Evolutionary conservation across 805 yeast genomes (phyloP).

Genomic region (Candida adriatica): DNA sequence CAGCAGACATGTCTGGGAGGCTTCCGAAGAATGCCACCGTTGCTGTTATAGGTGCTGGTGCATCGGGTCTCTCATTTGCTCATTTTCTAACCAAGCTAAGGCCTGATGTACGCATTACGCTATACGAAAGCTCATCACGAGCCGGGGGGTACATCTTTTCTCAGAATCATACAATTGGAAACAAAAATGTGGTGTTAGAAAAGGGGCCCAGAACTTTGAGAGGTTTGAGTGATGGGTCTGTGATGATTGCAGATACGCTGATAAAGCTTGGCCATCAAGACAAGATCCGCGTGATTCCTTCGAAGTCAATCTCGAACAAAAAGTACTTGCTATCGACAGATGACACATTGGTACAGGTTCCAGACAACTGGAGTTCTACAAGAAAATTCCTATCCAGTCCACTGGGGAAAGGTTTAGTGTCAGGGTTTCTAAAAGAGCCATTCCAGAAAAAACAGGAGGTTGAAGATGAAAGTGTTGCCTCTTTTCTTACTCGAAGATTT

Average conservation of each 20-base stretch:
- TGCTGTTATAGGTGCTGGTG: constrained; percentile 82
- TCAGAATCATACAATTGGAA: constrained; percentile 28
- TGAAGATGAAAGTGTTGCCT: constrained; percentile 65
- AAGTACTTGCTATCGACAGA: constrained; percentile 51
- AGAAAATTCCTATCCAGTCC: constrained; percentile 33
- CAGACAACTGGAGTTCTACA: constrained; percentile 34
- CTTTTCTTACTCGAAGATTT: constrained; percentile 63
- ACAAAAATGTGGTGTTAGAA: constrained; percentile 41
- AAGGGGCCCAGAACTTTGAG: constrained; percentile 90
- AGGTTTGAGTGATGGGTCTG: constrained; percentile 74
- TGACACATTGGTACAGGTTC: constrained; percentile 45
- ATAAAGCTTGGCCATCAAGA: constrained; percentile 36
- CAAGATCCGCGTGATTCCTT: constrained; percentile 52
- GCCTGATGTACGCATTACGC: constrained; percentile 63
- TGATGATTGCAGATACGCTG: constrained; percentile 58
- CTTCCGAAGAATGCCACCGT: constrained; percentile 33
- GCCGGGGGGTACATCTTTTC: constrained; percentile 81
- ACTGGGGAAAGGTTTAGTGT: constrained; percentile 36
- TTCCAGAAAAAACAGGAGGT: constrained; percentile 27
- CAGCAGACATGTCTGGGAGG: not conserved
- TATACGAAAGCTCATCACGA: constrained; percentile 49
- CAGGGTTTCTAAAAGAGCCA: constrained; percentile 45
- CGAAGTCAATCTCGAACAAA: constrained; percentile 56
- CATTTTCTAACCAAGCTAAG: constrained; percentile 63
- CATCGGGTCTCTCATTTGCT: constrained; percentile 74